Conservation (phyloP, 2,329 filamentous ascomycete genomes). For the Trichophaea hybrida region DNA sequence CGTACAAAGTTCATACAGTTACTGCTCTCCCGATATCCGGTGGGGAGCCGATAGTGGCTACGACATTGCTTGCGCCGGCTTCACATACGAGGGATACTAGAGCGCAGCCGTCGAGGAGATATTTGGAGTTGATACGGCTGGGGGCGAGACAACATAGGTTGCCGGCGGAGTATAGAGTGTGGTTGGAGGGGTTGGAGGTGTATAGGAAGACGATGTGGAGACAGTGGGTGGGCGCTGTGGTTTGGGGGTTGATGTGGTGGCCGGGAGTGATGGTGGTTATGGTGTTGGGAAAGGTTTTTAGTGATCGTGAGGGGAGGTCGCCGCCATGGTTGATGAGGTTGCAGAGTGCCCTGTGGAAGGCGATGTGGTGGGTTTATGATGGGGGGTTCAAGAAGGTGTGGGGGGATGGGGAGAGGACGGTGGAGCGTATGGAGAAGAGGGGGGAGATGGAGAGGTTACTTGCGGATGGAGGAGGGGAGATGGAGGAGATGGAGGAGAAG, state of each 20-base stretch:
- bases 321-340: slow-evolving; percentile 51
- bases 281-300: slow-evolving; percentile 37
- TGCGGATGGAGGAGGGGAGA: background rate
- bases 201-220: slow-evolving; percentile 54
- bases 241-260: slow-evolving; percentile 48
- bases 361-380: slow-evolving; percentile 54
- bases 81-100: slow-evolving; percentile 25
- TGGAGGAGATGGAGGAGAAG: background rate
- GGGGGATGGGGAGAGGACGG: slow-evolving; percentile 69
- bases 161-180: slow-evolving; percentile 61
- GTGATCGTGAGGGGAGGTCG: slow-evolving; percentile 50
- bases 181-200: slow-evolving; percentile 52
- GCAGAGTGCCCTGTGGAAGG: slow-evolving; percentile 40
- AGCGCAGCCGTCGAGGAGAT: slow-evolving; percentile 71
- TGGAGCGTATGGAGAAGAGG: slow-evolving; percentile 25
- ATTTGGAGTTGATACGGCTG: slow-evolving; percentile 63
- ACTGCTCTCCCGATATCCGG: slow-evolving; percentile 29
- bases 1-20: slow-evolving; percentile 73
- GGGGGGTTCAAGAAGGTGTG: slow-evolving; percentile 49
- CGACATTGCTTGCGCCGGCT: slow-evolving; percentile 63
- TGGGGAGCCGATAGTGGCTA: slow-evolving; percentile 53
- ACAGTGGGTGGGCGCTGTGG: slow-evolving; percentile 49
- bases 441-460: slow-evolving; percentile 7
- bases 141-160: slow-evolving; percentile 71
- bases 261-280: slow-evolving; percentile 45